Evolutionary conservation across 768 basidiomycete genomes (phyloP).

Genomic region (Leccinellum albellum): DNA sequence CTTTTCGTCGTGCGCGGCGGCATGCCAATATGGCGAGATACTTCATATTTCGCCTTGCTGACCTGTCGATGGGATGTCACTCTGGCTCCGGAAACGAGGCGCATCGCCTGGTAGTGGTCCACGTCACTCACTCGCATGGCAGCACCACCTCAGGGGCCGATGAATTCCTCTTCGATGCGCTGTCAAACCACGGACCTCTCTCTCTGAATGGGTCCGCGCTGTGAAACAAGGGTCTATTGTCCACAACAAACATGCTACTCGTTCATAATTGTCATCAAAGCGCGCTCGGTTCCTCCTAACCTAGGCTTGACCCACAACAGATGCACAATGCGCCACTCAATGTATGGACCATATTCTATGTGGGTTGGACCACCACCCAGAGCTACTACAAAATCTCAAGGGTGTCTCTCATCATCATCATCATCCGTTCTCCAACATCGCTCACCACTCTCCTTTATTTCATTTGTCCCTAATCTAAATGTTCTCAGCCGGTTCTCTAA

Average conservation of each 20-base stretch:
- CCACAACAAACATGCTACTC: neutral
- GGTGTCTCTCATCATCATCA: neutral
- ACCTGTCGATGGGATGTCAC: conserved; percentile 3
- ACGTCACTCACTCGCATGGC: neutral
- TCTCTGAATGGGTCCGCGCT: conserved; percentile 2
- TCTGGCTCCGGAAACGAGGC: conserved; percentile 7
- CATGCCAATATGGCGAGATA: neutral
- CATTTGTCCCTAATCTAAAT: neutral
- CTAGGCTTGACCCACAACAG: neutral
- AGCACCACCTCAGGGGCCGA: conserved; percentile 1
- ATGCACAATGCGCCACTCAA: conserved; percentile 7
- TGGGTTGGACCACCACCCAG: conserved; percentile 10
- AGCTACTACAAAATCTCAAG: conserved; percentile 12
- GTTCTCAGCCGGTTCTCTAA: neutral
- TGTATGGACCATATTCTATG: neutral
- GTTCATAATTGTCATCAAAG: neutral
- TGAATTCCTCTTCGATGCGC: neutral
- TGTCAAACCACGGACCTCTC: neutral
- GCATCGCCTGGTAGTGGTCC: conserved; percentile 5
- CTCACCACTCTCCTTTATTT: neutral
- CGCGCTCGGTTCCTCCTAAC: neutral
- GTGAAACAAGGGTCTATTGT: neutral
- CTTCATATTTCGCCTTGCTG: neutral
- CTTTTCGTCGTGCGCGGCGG: neutral
- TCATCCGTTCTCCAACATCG: neutral